Evolutionary conservation across 768 basidiomycete species (phyloP), one percentile per base, ranked within the genome.

Genomic region (Leucosporidium creatinivorum): DNA sequence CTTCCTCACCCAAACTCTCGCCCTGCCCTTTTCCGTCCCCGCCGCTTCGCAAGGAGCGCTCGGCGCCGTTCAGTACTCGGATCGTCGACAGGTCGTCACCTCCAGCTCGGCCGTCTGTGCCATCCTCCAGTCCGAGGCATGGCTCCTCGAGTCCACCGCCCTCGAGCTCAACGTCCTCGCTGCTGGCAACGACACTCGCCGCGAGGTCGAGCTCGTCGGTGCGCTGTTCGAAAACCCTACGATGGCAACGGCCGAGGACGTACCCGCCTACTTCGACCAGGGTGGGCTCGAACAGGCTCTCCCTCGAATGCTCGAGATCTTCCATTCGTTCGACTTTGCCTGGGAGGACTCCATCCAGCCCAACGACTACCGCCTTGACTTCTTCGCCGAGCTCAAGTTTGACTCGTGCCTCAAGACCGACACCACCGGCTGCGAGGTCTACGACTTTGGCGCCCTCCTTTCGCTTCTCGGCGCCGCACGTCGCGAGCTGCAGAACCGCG

Each of bases 151-250:
- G 72, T 83, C 89, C 28, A 85, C 86, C 28, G 90, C 93, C 1
- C 83, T 97, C 48, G 93, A 97, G 76, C 80, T 96, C 6, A 93
- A 93, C 69, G 84, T 89, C 18, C 82, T 93, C 66, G 90, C 89
- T 3, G 86, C 84, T 75, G 87, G 86, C 73, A 86, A 87, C 0
- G 89, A 90, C 66, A 79, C 82, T 73, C 89, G 89, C 74, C 84
- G 85, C 1, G 49, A 89, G 0, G 79, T 84, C 3, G 87, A 89
- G 66, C 81, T 94, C 19, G 79, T 96, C 33, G 85, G 87, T n/a
- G 85, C 89, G 19, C 80, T 96, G 1, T 94, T 93, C 72, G 88
- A 87, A 7, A 74, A 68, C 48, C 58, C 63, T 33, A 85, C 82
- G 19, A 84, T 85, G 51, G 81, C 79, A 12, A 61, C 71, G 18